Evolutionary conservation across 805 yeast genomes (phyloP), one percentile per base, ranked within the genome.

Genomic region (Candida palmyrensis): DNA sequence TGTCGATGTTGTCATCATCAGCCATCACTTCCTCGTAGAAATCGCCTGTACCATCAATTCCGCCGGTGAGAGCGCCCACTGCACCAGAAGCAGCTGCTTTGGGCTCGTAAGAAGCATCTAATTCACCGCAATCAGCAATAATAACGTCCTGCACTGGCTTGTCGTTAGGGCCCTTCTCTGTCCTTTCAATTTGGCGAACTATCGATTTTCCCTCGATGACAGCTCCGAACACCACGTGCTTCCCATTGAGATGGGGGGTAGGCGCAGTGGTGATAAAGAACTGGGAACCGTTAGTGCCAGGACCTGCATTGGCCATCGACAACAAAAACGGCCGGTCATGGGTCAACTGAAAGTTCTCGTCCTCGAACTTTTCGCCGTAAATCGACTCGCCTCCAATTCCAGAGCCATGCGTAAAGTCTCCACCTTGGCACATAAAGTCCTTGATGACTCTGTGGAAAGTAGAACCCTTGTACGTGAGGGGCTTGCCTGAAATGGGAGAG

Each of bases 271-370:
- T 90, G 49, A 90, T 79, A 58, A 90, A 90, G 49, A 87, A 92
- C 61, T 90, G 97, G 2, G 96, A 87, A 1, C 97, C 97, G 53
- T 92, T 92, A 30, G 97, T 90, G 57, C 81, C 78, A 38, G 95
- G 88, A 12, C 97, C 97, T 4, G 97, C 85, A 53, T 90, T 90
- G 37, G 98, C 97, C 97, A 90, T 92, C 6, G 95, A 85, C 47
- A 90, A 72, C 45, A 92, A 68, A 58, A 82, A 89, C 35, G 97
- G 97, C 49, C 72, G 72, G 43, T 79, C 87, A 55, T 90, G 97
- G 41, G 71, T 74, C 44, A 75, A 55, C 30, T 69, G 57, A 57
- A 92, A 90, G 59, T 82, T 82, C 59, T 90, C 98, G 55, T 90
- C 98, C 51, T 85, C 95, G 61, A 87, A 88, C 44, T 65, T 66